A percentile compares a stretch with the other conserved stretches of the same genome.
Conservation (phyloP, 2,329 filamentous ascomycete species). For the Rhexocercosporidium sp. region DNA sequence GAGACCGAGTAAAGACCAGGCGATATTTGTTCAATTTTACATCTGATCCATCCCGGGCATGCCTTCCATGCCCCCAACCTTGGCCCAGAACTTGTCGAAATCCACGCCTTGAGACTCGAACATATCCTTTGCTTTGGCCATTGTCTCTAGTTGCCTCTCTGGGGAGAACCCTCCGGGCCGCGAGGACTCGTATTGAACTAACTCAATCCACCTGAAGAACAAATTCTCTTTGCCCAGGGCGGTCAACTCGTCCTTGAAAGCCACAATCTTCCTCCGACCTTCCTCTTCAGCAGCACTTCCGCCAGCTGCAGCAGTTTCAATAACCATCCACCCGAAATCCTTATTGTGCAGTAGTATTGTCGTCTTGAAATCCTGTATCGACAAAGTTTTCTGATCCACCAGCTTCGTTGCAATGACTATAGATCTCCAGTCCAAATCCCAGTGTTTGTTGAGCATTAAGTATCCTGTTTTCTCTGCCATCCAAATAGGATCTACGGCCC, state of each 20-base stretch:
- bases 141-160: conserved; percentile 74
- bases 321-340: conserved; percentile 73
- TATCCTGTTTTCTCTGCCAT: conserved; percentile 85
- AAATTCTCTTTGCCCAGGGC: conserved; percentile 83
- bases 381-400: conserved; percentile 64
- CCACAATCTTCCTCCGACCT: conserved; percentile 74
- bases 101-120: conserved; percentile 79
- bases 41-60: conserved; percentile 54
- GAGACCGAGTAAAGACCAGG: neutral
- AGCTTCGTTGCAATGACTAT: conserved; percentile 78
- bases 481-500: conserved; percentile 70
- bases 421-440: conserved; percentile 83
- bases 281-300: conserved; percentile 62
- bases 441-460: conserved; percentile 81
- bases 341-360: conserved; percentile 72
- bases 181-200: conserved; percentile 86
- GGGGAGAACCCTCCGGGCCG: conserved; percentile 78
- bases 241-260: conserved; percentile 77
- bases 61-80: conserved; percentile 66
- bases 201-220: conserved; percentile 92
- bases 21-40: conserved; percentile 14
- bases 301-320: conserved; percentile 61
- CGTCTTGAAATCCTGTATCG: conserved; percentile 71
- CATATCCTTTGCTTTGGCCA: conserved; percentile 74
- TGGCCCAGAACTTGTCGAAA: conserved; percentile 80